Percentiles rank a stretch among this genome's conserved stretches.
Conservation (phyloP, 2,329 filamentous ascomycete genomes). For the Phialocephala sp. region DNA sequence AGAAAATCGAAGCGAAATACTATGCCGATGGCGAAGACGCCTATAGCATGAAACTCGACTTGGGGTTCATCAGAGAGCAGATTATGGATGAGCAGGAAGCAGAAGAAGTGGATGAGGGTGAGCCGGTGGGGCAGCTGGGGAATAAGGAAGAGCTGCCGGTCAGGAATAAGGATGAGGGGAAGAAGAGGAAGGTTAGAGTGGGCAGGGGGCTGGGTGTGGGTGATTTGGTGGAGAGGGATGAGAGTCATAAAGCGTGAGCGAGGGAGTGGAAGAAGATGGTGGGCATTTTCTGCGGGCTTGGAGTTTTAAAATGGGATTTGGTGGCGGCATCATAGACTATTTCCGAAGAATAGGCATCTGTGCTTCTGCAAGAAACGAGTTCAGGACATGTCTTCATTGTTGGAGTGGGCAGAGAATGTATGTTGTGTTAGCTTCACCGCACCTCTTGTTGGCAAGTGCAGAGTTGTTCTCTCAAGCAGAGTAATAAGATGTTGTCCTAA, state of each 20-base stretch:
- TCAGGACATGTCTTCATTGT: not conserved
- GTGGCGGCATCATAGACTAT: conserved; percentile 17
- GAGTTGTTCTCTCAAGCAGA: not conserved
- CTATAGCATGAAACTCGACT: conserved; percentile 89
- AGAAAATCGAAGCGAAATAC: conserved; percentile 87
- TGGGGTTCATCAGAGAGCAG: conserved; percentile 62
- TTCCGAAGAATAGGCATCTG: conserved; percentile 2
- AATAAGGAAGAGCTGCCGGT: conserved; percentile 38
- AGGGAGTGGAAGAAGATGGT: not conserved
- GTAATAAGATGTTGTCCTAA: no score
- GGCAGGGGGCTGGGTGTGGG: conserved; percentile 81
- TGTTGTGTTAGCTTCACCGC: not conserved
- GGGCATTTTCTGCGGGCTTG: conserved; percentile 18
- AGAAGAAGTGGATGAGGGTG: conserved; percentile 66
- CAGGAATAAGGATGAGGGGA: conserved; percentile 63
- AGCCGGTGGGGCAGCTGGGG: conserved; percentile 70
- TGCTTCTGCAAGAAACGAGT: not conserved
- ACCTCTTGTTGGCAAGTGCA: not conserved
- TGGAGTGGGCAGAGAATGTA: not conserved
- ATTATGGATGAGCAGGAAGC: conserved; percentile 53
- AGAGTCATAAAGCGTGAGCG: conserved; percentile 52
- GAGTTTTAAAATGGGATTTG: conserved; percentile 28
- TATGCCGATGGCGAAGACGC: conserved; percentile 98
- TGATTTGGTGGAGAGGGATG: conserved; percentile 75
- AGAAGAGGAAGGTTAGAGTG: conserved; percentile 84